Evolutionary conservation across 1,284 basidiomycete genomes (phyloP), one percentile per base, ranked within the genome.

Genomic region (Ceratobasidium sp.): DNA sequence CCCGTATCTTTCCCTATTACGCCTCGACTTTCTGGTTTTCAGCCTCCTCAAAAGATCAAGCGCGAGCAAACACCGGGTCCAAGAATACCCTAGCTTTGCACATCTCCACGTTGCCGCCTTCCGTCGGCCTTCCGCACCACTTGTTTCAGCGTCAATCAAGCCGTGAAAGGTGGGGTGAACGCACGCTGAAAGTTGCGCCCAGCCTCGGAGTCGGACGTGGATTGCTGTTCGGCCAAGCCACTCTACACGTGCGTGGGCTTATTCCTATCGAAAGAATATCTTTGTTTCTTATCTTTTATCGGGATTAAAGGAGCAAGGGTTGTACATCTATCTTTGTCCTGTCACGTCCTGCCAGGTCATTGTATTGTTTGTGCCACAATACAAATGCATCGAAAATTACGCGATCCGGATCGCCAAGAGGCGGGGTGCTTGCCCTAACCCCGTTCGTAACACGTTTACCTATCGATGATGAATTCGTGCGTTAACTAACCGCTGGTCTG

Each of bases 1-100:
- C n/a, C n/a, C n/a, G n/a, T n/a, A n/a, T n/a, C n/a, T n/a, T n/a
- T n/a, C n/a, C n/a, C n/a, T n/a, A n/a, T n/a, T n/a, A n/a, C n/a
- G n/a, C n/a, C n/a, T n/a, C n/a, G n/a, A 39, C 18, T 48, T 3
- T 12, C 21, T n/a, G 6, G n/a, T 50, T 36, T n/a, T 50, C 1
- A 50, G 28, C 34, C 16, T 32, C 30, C 45, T 50, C 46, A 64
- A 64, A 64, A 64, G 45, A 50, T 48, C 61, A 64, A 64, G 36
- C 45, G 10, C 5, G 61, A 34, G 46, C 61, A 64, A 64, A 64
- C 46, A 50, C 34, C 55, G 14, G 21, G 16, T 6, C 16, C 55
- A 32, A 57, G 34, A 5, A 39, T n/a, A 30, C 18, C 9, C 55
- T 41, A 58, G 55, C 32, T 10, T 39, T 36, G 21, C 36, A 36